A percentile compares a stretch with the other conserved stretches of the same genome.
Conservation (phyloP, 176 grass and related monocot genomes). For the Echinochloa phyllopogon region DNA sequence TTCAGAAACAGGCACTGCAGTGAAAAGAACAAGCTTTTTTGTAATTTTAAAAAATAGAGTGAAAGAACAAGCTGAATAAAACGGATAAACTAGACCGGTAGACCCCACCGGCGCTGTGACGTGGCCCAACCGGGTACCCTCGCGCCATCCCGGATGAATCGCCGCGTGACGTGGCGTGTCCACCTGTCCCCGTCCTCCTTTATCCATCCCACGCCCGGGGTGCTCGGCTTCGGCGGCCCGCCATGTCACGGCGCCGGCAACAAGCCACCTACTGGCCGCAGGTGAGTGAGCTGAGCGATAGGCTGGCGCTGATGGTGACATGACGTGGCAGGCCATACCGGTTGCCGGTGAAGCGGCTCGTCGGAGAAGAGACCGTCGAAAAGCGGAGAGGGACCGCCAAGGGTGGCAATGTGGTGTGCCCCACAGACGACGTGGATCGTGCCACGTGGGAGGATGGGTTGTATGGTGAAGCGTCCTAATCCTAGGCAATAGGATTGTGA, state of each 20-base stretch:
- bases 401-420: too few species aligned
- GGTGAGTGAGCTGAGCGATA: not conserved
- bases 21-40: not conserved
- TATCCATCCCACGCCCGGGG: conserved; percentile 3
- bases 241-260: not conserved
- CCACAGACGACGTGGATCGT: too few species aligned
- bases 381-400: too few species aligned
- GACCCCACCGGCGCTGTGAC: not conserved
- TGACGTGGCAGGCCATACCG: too few species aligned
- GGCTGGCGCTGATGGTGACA: not conserved
- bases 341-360: too few species aligned
- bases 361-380: too few species aligned
- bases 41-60: too few species aligned
- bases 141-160: not conserved
- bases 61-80: not conserved
- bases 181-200: not conserved
- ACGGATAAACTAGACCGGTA: not conserved
- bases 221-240: not conserved
- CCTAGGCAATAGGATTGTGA: not conserved
- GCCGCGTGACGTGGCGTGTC: conserved; percentile 15
- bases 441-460: too few species aligned
- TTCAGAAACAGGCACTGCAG: not conserved
- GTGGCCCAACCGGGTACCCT: conserved; percentile 7
- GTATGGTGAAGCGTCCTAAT: too few species aligned
- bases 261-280: not conserved